Percentiles rank a stretch among this genome's conserved stretches.
These are phyloP conservation scores for Sarocladiaceae sp. DNA, from an alignment of 2,329 filamentous ascomycete species.

Conservation along the genomic window DNA sequence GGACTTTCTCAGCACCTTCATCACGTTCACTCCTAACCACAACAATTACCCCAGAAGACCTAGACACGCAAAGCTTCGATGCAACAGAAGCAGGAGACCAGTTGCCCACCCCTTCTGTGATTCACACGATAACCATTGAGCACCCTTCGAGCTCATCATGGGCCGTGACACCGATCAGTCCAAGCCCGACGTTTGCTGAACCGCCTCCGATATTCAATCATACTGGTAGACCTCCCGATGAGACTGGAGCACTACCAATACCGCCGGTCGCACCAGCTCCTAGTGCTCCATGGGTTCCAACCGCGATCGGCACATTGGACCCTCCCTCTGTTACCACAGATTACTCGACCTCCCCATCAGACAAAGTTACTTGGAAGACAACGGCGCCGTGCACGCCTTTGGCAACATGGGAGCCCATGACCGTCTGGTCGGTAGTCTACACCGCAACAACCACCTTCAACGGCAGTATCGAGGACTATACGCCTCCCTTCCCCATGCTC, in stretches of 20 bases:
- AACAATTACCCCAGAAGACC: neutral
- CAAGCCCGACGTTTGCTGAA: conserved; percentile 1
- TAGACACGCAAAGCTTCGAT: no score
- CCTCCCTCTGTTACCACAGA: no score
- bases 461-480: conserved; percentile 40
- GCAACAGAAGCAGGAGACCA: no score
- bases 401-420: conserved; percentile 23
- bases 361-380: no score
- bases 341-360: no score
- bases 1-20: neutral
- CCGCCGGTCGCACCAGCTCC: no score
- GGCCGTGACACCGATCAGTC: neutral
- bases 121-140: neutral
- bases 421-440: conserved; percentile 38
- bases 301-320: no score
- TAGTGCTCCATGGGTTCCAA: no score
- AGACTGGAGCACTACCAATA: no score
- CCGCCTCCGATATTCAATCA: no score
- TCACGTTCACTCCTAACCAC: neutral
- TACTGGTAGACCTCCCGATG: no score
- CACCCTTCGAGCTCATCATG: neutral
- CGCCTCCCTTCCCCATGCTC: conserved; percentile 36
- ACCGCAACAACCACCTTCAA: conserved; percentile 44
- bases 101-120: no score
- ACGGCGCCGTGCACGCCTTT: conserved; percentile 28